A percentile compares a stretch with the other conserved stretches of the same genome.
Conservation (phyloP, 2,329 filamentous ascomycete genomes). For the Colletotrichum coccodes region DNA sequence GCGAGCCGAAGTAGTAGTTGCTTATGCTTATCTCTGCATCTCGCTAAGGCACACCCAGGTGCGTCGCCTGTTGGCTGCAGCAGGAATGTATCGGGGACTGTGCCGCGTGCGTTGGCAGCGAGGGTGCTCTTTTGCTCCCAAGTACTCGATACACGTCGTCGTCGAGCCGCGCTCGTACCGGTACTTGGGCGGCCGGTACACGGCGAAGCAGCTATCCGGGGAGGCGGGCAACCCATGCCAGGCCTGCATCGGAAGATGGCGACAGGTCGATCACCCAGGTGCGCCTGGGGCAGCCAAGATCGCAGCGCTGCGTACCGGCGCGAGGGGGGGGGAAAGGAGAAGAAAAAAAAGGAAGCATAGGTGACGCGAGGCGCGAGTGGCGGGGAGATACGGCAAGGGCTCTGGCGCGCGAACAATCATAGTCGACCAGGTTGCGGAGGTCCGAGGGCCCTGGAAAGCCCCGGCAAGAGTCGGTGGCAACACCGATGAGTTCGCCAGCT, state of each 20-base stretch:
- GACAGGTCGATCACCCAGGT: slow-evolving; percentile 18
- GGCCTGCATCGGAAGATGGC: slow-evolving; percentile 22
- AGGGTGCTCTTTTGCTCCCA: background rate
- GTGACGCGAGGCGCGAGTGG: background rate
- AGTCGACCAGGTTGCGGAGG: background rate
- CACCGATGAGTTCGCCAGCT: background rate
- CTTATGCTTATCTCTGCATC: background rate
- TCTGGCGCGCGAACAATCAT: background rate
- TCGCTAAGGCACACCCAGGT: background rate
- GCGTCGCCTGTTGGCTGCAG: background rate
- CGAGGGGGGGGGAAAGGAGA: background rate
- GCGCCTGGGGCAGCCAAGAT: background rate
- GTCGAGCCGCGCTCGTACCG: background rate
- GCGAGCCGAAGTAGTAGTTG: background rate
- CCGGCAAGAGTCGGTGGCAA: background rate
- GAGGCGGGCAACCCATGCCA: slow-evolving; percentile 11
- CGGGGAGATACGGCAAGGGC: background rate
- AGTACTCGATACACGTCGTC: background rate
- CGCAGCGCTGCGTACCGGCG: background rate
- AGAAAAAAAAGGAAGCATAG: background rate
- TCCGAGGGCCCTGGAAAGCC: background rate
- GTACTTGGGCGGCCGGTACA: background rate
- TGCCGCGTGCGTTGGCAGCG: background rate
- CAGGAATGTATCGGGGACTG: background rate
- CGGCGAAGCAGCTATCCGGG: background rate